Base-by-base conservation (phyloP, 768 basidiomycete genomes). In the Hydnum rufescens region DNA sequence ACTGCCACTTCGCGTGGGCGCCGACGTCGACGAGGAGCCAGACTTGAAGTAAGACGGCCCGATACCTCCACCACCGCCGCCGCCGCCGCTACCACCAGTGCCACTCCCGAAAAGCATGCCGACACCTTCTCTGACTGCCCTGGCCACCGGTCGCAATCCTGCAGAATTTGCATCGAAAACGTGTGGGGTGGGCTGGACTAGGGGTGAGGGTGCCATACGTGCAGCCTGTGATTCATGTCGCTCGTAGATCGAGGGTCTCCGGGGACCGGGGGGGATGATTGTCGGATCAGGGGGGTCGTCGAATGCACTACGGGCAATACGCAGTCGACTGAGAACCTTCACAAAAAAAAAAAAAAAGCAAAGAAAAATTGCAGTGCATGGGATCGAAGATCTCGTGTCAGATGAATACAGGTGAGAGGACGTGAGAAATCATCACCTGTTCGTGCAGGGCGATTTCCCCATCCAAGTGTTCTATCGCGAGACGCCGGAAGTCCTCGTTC, bases 171-270 rank as follows among this genome's bases (percentile, higher is more conserved):
- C 75, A 61, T 87, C 84, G 58, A 74, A 84, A 1, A 83, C 78
- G 63, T 87, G 83, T 5, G 82, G 81, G 54, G 76, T 79, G 2
- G 84, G 83, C 61, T 85, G 82, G 4, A 71, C 68, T n/a, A 86
- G 68, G 1, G 74, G 74, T 29, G 28, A 23, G 13, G 13, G 44
- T 2, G 32, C 8, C 3, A 42, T 23, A 19, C 19, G 26, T 16
- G 29, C 26, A 1, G 53, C 26, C 51, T 70, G 71, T 54, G 74
- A 73, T 49, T 86, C 67, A 54, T 86, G 80, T 44, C 77, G 75
- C 62, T 86, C 82, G 61, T 83, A 81, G 32, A 80, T 78, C 8
- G 81, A 85, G 18, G 82, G 73, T 57, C 76, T 69, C 23, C 80
- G 70, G 3, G 80, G 68, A 16, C 61, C 54, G 2, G 70, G 43